Percentiles rank a stretch among this genome's conserved stretches.
These are phyloP conservation scores for Nigrospora sphaerica DNA, from an alignment of 2,329 filamentous ascomycete genomes.

Conservation along the genomic window DNA sequence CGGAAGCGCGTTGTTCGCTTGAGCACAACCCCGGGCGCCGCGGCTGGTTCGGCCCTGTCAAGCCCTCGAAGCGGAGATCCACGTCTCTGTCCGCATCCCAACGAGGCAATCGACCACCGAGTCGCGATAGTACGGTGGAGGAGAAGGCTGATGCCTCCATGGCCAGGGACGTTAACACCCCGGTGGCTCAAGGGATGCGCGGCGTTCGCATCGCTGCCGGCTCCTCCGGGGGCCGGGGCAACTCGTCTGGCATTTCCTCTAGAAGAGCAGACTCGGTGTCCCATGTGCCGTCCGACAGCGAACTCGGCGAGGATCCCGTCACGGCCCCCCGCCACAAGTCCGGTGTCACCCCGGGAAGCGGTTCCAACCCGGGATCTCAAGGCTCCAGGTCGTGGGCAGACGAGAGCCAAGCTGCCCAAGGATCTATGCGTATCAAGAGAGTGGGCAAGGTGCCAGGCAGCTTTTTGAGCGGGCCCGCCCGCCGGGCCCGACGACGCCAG, in stretches of 20 bases:
- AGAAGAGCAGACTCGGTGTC: slow-evolving; percentile 23
- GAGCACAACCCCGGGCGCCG: slow-evolving; percentile 36
- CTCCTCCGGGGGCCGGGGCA: slow-evolving; percentile 38
- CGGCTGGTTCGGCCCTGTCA: slow-evolving; percentile 11
- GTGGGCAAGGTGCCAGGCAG: slow-evolving; percentile 68
- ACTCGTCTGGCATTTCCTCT: slow-evolving; percentile 28
- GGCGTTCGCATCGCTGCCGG: slow-evolving; percentile 48
- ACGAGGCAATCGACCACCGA: slow-evolving; percentile 28
- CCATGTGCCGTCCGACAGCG: slow-evolving; percentile 31
- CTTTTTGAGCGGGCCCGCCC: slow-evolving; percentile 73
- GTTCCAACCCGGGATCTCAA: slow-evolving; percentile 44
- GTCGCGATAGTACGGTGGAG: slow-evolving; percentile 32
- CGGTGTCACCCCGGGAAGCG: slow-evolving; percentile 41
- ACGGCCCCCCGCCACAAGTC: slow-evolving; percentile 41
- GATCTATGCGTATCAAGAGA: slow-evolving; percentile 71
- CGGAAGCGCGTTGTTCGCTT: slow-evolving; percentile 52
- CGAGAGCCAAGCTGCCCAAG: slow-evolving; percentile 60
- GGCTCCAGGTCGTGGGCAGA: slow-evolving; percentile 44
- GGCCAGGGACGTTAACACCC: slow-evolving; percentile 43
- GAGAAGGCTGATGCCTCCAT: slow-evolving; percentile 27
- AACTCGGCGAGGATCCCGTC: slow-evolving; percentile 39
- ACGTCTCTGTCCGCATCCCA: slow-evolving; percentile 37
- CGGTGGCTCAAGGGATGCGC: slow-evolving; percentile 36
- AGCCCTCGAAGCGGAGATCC: slow-evolving; percentile 38
- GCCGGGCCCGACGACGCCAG: slow-evolving; percentile 61